Percentiles rank a stretch among this genome's conserved stretches.
Conservation (phyloP, 495 filamentous ascomycete species). For the Neurospora cerealis region DNA sequence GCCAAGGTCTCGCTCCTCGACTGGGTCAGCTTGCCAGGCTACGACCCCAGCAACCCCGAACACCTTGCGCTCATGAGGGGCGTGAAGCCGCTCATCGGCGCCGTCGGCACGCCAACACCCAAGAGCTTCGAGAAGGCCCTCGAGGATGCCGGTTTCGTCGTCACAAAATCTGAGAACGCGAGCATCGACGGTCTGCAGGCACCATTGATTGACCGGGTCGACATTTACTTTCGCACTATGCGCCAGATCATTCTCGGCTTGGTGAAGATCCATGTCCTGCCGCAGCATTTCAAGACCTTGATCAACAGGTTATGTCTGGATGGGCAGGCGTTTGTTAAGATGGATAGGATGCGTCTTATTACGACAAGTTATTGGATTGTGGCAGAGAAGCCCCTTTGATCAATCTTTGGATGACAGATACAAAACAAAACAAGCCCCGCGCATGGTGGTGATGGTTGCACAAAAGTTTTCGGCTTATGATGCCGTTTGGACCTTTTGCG, state of each 20-base stretch:
- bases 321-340: constrained; percentile 52
- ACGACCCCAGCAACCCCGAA: constrained; percentile 42
- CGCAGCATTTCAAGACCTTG: constrained; percentile 51
- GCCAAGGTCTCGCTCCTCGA: constrained; percentile 47
- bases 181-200: constrained; percentile 49
- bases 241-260: constrained; percentile 43
- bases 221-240: constrained; percentile 49
- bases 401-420: not conserved
- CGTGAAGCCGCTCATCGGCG: constrained; percentile 54
- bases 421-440: not conserved
- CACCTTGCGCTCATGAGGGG: constrained; percentile 49
- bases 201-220: constrained; percentile 50
- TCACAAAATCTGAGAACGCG: constrained; percentile 46
- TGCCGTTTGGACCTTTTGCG: not conserved
- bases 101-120: constrained; percentile 52
- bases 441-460: not conserved
- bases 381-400: constrained; percentile 41
- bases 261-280: constrained; percentile 42
- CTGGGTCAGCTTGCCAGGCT: constrained; percentile 49
- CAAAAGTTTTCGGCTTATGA: not conserved
- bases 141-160: constrained; percentile 38
- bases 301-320: constrained; percentile 53
- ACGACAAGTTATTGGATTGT: constrained; percentile 54
- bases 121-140: constrained; percentile 42
- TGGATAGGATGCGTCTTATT: constrained; percentile 50